phyloP scores from a whole-genome alignment of 805 yeast genomes.

The Candida qinlingensis region DNA sequence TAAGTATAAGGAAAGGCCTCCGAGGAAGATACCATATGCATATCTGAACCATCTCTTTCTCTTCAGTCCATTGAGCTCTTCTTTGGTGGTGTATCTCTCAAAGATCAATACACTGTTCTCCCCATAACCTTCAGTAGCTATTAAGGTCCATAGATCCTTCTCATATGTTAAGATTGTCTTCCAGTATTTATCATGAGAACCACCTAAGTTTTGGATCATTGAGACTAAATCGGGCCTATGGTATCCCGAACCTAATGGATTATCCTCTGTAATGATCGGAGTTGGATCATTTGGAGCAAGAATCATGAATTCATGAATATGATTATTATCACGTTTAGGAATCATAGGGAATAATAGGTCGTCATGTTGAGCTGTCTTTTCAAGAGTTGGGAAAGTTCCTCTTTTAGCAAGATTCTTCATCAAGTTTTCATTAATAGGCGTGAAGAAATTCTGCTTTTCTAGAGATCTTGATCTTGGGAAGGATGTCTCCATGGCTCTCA shows the following conservation, averaged over 20 bases:
- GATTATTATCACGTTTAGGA: slow-evolving; percentile 5
- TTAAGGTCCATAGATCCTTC: slow-evolving; percentile 35
- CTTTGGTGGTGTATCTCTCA: slow-evolving; percentile 26
- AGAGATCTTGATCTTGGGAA: slow-evolving; percentile 32
- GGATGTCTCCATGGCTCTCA: slow-evolving; percentile 45
- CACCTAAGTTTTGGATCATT: slow-evolving; percentile 35
- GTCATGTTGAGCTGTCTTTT: slow-evolving; percentile 4
- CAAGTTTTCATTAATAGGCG: slow-evolving; percentile 26
- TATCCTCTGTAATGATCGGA: slow-evolving; percentile 25
- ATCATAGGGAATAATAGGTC: slow-evolving; percentile 22
- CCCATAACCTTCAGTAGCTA: slow-evolving; percentile 41
- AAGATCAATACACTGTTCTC: slow-evolving; percentile 35
- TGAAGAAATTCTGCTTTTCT: slow-evolving; percentile 35
- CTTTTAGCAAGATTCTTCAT: slow-evolving; percentile 8
- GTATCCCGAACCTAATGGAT: slow-evolving; percentile 35
- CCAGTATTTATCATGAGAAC: slow-evolving; percentile 29
- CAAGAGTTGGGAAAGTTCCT: slow-evolving; percentile 13
- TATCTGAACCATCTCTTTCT: slow-evolving; percentile 6
- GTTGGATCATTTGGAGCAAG: slow-evolving; percentile 8
- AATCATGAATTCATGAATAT: slow-evolving; percentile 22
- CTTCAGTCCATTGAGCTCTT: slow-evolving; percentile 3
- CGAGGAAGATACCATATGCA: background rate
- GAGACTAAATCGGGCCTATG: slow-evolving; percentile 37
- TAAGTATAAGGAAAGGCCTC: background rate
- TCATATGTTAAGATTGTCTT: slow-evolving; percentile 38